Base-by-base conservation (phyloP, 805 yeast genomes). In the Grigorovia yakushimaensis region DNA sequence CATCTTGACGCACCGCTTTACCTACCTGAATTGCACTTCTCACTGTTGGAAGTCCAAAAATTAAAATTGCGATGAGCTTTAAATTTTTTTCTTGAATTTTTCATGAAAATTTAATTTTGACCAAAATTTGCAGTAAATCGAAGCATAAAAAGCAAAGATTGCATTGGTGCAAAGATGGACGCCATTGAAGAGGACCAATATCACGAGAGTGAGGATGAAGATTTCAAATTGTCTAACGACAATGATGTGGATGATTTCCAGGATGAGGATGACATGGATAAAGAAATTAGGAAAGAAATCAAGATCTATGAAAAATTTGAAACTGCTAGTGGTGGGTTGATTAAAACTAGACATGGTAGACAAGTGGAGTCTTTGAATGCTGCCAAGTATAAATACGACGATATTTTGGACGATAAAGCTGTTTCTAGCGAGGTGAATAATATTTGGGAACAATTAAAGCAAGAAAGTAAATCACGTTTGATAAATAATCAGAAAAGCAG, bases 271-370 rank as follows among this genome's bases (percentile, higher is more conserved):
- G 63, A 9, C 19, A 49, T 43, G 15, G 49, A 46, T 17, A 62
- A 56, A 3, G 67, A 64, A 2, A 39, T 41, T 53, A 39, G 1
- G 70, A 60, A 1, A 66, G 58, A 9, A 65, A 56, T 8, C 64
- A 47, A 21, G 2, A 56, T 58, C 39, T 83, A 83, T 59, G 68
- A 76, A 6, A 65, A 65, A 3, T 76, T 83, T 5, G 84, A 78
- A 51, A 76, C 78, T 58, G 56, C 71, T 42, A 58, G 69, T 13
- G 84, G 82, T n/a, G 83, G 88, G 0, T 72, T 82, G 46, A 74
- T 86, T 35, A 77, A 78, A 56, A 86, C 95, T 0, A 71, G 95
- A 53, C 72, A 77, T 20, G 91, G 81, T 52, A 64, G 84, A 42
- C 66, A 65, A 24, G 50, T 67, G 20, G 84, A 79, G 46, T 61